Conservation (phyloP, 2,329 filamentous ascomycete species). For the Xylaria sp. region DNA sequence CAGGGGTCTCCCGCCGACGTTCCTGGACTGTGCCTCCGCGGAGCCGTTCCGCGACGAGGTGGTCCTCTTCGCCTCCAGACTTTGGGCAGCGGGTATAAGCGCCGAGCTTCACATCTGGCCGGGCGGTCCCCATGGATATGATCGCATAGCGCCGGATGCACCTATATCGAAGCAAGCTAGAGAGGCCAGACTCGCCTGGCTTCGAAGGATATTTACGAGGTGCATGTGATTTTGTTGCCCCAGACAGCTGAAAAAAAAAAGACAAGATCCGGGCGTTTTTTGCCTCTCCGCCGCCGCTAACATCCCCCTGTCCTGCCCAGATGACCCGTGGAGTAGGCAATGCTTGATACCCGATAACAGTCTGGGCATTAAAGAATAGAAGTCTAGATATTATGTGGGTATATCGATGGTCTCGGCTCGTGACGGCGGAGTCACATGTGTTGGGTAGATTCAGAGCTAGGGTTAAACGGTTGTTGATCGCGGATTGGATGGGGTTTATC, state of each 20-base stretch:
- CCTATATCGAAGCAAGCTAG: conserved; percentile 29
- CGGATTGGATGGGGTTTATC: background rate
- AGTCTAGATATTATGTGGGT: background rate
- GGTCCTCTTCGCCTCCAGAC: conserved; percentile 31
- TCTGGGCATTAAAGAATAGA: background rate
- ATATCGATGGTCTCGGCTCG: background rate
- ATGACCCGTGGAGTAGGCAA: background rate
- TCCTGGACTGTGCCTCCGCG: conserved; percentile 33
- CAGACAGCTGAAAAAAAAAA: background rate
- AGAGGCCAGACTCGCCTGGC: conserved; percentile 29
- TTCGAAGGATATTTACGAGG: conserved; percentile 26
- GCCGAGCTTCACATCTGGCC: conserved; percentile 35
- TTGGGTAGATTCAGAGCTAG: background rate
- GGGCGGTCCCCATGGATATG: conserved; percentile 32
- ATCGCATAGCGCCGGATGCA: conserved; percentile 28
- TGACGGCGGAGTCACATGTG: background rate
- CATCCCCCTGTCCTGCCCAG: background rate
- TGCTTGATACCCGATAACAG: background rate
- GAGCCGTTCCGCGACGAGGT: conserved; percentile 35
- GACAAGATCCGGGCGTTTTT: no score
- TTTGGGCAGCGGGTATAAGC: conserved; percentile 32
- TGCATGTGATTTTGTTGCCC: conserved; percentile 9
- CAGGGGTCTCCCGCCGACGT: conserved; percentile 30
- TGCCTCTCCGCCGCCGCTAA: no score
- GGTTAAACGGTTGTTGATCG: background rate